These are phyloP conservation scores for Aureobasidium subglaciale DNA, from an alignment of 2,329 filamentous ascomycete genomes.

Conservation along the genomic window DNA sequence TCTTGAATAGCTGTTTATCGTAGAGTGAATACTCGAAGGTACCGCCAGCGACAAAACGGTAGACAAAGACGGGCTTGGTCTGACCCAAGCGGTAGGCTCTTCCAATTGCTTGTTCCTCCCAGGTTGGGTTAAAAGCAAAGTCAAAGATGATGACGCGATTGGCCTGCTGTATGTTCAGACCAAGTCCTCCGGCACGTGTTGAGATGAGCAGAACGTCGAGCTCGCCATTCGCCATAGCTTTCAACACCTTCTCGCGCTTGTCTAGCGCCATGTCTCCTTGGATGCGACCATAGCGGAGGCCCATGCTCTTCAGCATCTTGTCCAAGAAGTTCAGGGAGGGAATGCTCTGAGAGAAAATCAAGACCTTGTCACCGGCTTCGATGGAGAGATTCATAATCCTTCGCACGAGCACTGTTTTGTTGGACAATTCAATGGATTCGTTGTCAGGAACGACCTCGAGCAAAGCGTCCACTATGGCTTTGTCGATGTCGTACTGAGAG, in stretches of 20 bases:
- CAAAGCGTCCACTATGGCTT: slow-evolving; percentile 20
- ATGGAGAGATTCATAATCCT: slow-evolving; percentile 62
- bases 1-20: slow-evolving; percentile 73
- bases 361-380: slow-evolving; percentile 59
- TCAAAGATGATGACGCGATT: slow-evolving; percentile 86
- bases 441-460: slow-evolving; percentile 9
- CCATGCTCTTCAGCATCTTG: slow-evolving; percentile 44
- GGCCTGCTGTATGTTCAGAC: slow-evolving; percentile 75
- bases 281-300: slow-evolving; percentile 49
- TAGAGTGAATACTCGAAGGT: slow-evolving; percentile 72
- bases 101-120: slow-evolving; percentile 82
- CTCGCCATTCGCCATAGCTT: slow-evolving; percentile 59
- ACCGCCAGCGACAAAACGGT: slow-evolving; percentile 69
- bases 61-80: slow-evolving; percentile 72
- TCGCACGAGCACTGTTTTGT: slow-evolving; percentile 61
- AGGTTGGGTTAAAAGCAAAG: slow-evolving; percentile 69
- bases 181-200: slow-evolving; percentile 72
- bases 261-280: slow-evolving; percentile 57
- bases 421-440: slow-evolving; percentile 43
- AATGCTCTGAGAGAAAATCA: slow-evolving; percentile 73
- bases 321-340: slow-evolving; percentile 64
- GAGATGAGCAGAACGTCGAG: slow-evolving; percentile 67
- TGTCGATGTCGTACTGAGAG: slow-evolving; percentile 33
- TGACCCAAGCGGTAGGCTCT: slow-evolving; percentile 83
- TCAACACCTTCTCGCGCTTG: slow-evolving; percentile 56